These are phyloP conservation scores for Hanseniaspora clermontiae DNA, from an alignment of 805 yeast species.

Conservation along the genomic window DNA sequence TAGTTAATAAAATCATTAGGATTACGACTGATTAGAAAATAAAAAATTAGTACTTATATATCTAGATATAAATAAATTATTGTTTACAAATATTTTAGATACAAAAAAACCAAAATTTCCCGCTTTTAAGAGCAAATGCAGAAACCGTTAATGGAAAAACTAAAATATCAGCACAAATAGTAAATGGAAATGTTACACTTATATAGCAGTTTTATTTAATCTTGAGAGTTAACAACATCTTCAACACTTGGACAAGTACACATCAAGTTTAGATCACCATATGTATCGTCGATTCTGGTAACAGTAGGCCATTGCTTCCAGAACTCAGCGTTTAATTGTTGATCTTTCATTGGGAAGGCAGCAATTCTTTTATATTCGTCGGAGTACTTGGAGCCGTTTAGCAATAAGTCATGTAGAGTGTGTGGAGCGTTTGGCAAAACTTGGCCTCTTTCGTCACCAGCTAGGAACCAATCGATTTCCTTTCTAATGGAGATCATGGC, in stretches of 20 bases:
- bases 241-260: slow-evolving; percentile 89
- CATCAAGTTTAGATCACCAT: slow-evolving; percentile 81
- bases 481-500: slow-evolving; percentile 69
- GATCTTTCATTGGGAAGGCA: slow-evolving; percentile 73
- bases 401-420: slow-evolving; percentile 62
- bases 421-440: slow-evolving; percentile 89
- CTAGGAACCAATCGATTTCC: slow-evolving; percentile 65
- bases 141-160: too few relatives aligned
- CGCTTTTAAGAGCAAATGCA: too few relatives aligned
- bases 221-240: slow-evolving; percentile 38
- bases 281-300: slow-evolving; percentile 83
- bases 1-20: background rate
- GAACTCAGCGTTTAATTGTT: slow-evolving; percentile 36
- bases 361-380: slow-evolving; percentile 57
- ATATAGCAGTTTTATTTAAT: background rate
- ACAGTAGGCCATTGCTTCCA: slow-evolving; percentile 90
- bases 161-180: too few relatives aligned
- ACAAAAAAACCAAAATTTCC: too few relatives aligned
- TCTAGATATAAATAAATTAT: background rate
- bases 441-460: slow-evolving; percentile 51
- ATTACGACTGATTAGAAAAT: background rate
- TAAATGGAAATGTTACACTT: too few relatives aligned
- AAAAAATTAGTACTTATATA: background rate
- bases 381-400: slow-evolving; percentile 65
- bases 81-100: background rate